Evolutionary conservation across 331 rosid genomes (phyloP).

Genomic region (Malus hybrid): DNA sequence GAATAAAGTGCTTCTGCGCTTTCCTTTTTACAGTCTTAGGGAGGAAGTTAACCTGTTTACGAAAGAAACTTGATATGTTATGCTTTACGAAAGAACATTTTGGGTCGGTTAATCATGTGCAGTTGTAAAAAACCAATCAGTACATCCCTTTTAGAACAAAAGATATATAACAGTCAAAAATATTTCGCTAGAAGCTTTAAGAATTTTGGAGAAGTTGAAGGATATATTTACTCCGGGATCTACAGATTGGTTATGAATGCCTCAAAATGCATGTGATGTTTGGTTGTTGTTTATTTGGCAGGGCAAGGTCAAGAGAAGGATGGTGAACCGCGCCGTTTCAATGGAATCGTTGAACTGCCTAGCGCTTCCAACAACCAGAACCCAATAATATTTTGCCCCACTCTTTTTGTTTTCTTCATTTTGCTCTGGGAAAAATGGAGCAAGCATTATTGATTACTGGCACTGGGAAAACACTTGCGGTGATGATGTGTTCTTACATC

Average conservation of each 20-base stretch:
- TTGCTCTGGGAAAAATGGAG: slow-evolving; percentile 61
- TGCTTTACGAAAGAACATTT: background rate
- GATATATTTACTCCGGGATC: too few species aligned
- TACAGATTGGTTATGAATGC: background rate
- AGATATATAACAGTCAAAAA: too few species aligned
- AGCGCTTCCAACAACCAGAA: slow-evolving; percentile 52
- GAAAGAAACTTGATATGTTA: background rate
- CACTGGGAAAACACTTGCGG: slow-evolving; percentile 41
- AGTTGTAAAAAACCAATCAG: too few species aligned
- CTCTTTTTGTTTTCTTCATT: slow-evolving; percentile 44
- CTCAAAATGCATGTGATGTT: slow-evolving; percentile 16
- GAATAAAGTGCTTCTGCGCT: background rate
- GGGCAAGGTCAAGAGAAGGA: slow-evolving; percentile 69
- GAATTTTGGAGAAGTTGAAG: too few species aligned
- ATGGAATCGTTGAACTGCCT: slow-evolving; percentile 44
- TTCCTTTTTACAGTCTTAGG: background rate
- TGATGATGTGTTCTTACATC: slow-evolving; percentile 43
- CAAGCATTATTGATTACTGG: slow-evolving; percentile 55
- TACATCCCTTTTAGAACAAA: too few species aligned
- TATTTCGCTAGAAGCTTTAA: too few species aligned
- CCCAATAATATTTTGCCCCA: slow-evolving; percentile 66
- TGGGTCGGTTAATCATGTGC: too few species aligned
- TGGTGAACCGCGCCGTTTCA: slow-evolving; percentile 61
- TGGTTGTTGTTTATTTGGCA: slow-evolving; percentile 29
- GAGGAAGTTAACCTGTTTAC: background rate